Conservation (phyloP, 2,329 filamentous ascomycete genomes). For the Epichloe glyceriae region DNA sequence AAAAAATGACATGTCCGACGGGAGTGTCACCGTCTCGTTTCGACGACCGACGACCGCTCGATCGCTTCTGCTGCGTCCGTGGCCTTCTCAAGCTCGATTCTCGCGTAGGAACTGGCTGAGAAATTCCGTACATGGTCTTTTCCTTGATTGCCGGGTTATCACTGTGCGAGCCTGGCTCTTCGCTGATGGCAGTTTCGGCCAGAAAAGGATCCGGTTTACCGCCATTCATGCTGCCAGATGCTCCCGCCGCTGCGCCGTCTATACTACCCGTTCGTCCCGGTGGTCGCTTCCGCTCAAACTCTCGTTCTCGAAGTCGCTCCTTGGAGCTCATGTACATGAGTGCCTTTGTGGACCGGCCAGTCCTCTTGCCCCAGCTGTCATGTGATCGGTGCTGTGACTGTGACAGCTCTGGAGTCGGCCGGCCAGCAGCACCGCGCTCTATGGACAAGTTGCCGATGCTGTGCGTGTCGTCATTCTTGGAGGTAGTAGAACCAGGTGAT, state of each 20-base stretch:
- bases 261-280: constrained; percentile 19
- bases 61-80: constrained; percentile 37
- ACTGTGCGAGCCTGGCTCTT: constrained; percentile 30
- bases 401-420: constrained; percentile 35
- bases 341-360: constrained; percentile 38
- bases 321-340: constrained; percentile 64
- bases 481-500: constrained; percentile 42
- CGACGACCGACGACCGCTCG: constrained; percentile 35
- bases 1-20: constrained; percentile 28
- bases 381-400: constrained; percentile 38
- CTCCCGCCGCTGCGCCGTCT: constrained; percentile 6
- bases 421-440: constrained; percentile 34
- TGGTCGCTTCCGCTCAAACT: constrained; percentile 46
- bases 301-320: constrained; percentile 50
- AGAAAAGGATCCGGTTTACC: constrained; percentile 34
- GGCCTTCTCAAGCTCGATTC: constrained; percentile 56
- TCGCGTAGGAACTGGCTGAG: constrained; percentile 47
- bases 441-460: constrained; percentile 54
- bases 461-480: constrained; percentile 42
- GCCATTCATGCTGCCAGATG: constrained; percentile 19
- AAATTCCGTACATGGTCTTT: constrained; percentile 18
- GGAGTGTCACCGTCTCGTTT: constrained; percentile 32
- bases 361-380: constrained; percentile 51
- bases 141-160: constrained; percentile 12
- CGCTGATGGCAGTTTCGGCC: constrained; percentile 40